These are phyloP conservation scores for Theileria equi DNA, from an alignment of 169 alveolate species.

Conservation along the genomic window DNA sequence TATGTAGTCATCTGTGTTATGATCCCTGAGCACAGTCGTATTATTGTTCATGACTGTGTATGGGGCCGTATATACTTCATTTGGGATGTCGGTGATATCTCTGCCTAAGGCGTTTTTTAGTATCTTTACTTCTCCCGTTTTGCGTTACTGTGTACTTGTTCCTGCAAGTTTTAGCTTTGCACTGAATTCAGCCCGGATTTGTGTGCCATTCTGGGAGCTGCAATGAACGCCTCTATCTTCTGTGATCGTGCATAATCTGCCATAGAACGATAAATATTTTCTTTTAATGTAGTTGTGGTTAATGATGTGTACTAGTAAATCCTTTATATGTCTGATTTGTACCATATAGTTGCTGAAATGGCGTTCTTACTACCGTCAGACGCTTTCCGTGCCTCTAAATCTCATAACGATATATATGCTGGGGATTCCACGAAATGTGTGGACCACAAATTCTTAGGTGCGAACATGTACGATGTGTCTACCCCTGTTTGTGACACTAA, in stretches of 20 bases:
- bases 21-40: too few relatives aligned
- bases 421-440: slow-evolving; percentile 28
- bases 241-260: background rate
- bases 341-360: background rate
- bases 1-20: too few relatives aligned
- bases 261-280: background rate
- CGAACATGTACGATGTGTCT: slow-evolving; percentile 10
- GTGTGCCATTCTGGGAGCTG: too few relatives aligned
- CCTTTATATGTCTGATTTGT: too few relatives aligned
- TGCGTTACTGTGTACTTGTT: too few relatives aligned
- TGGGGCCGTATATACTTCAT: too few relatives aligned
- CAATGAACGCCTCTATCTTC: background rate
- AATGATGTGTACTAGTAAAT: slow-evolving; percentile 10
- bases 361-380: slow-evolving; percentile 7
- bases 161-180: too few relatives aligned
- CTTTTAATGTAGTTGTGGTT: background rate
- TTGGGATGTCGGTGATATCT: too few relatives aligned
- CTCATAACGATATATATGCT: background rate
- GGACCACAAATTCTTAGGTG: background rate
- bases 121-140: too few relatives aligned
- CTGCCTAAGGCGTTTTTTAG: too few relatives aligned
- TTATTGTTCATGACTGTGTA: too few relatives aligned
- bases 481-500: slow-evolving; percentile 10
- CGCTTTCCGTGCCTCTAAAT: slow-evolving; percentile 4
- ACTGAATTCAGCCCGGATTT: too few relatives aligned